Percentiles rank a stretch among this genome's conserved stretches.
These are phyloP conservation scores for Fusarium praegraminearum DNA, from an alignment of 2,329 filamentous ascomycete species.

Conservation along the genomic window DNA sequence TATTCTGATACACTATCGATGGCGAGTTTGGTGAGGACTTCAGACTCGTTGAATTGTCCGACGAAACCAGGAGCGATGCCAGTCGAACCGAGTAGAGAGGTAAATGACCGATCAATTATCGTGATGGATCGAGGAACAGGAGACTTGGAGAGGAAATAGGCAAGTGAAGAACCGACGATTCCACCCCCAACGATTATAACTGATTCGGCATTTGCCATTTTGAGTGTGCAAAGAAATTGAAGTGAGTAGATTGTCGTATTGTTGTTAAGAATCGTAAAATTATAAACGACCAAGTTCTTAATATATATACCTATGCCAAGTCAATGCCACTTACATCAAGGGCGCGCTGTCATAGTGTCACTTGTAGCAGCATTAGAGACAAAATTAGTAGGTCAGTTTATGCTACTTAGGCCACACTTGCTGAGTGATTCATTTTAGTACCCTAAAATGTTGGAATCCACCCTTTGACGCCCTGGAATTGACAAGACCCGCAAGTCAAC, in stretches of 20 bases:
- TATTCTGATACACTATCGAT: slow-evolving; percentile 42
- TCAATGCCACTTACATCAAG: neutral
- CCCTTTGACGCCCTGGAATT: too few species aligned
- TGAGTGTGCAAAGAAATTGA: neutral
- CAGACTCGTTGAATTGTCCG: slow-evolving; percentile 44
- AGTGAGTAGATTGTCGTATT: neutral
- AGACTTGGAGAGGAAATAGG: slow-evolving; percentile 25
- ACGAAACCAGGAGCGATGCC: slow-evolving; percentile 41
- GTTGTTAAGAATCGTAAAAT: neutral
- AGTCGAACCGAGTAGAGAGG: slow-evolving; percentile 31
- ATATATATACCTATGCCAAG: neutral
- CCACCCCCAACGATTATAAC: slow-evolving; percentile 38
- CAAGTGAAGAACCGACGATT: slow-evolving; percentile 36
- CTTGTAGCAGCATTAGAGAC: too few species aligned
- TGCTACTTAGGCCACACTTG: too few species aligned
- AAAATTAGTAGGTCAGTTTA: too few species aligned
- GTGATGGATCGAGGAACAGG: slow-evolving; percentile 25
- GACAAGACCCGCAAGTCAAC: neutral
- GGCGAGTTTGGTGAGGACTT: slow-evolving; percentile 39
- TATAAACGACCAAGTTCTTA: neutral
- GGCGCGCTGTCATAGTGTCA: too few species aligned
- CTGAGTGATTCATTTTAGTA: too few species aligned
- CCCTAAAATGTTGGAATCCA: too few species aligned
- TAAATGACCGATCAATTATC: slow-evolving; percentile 38
- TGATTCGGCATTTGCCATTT: slow-evolving; percentile 31